Percentiles rank a stretch among this genome's conserved stretches.
Evolutionary conservation across 148 eudicot species (phyloP).

Genomic region (Simmondsia chinensis): DNA sequence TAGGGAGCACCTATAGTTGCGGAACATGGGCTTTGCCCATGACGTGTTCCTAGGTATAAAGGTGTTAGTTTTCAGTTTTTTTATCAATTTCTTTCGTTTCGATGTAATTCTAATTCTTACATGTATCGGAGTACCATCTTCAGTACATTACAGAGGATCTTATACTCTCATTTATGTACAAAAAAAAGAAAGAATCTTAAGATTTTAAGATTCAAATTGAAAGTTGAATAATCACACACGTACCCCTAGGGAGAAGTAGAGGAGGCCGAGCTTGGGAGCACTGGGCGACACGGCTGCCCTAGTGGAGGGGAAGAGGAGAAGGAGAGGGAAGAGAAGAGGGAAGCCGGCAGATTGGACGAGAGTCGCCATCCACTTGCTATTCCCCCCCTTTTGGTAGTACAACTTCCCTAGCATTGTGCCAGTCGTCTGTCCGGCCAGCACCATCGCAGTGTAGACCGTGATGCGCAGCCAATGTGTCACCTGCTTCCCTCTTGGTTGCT

Average conservation of each 20-base stretch:
- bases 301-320: neutral
- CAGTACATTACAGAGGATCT: too few relatives aligned
- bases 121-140: too few relatives aligned
- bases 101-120: too few relatives aligned
- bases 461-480: constrained; percentile 28
- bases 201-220: too few relatives aligned
- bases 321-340: constrained; percentile 20
- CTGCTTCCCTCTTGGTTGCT: constrained; percentile 14
- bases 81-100: too few relatives aligned
- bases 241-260: constrained; percentile 28
- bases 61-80: too few relatives aligned
- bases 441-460: constrained; percentile 15
- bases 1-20: too few relatives aligned
- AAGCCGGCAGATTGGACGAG: constrained; percentile 43
- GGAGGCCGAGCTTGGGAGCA: neutral
- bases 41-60: too few relatives aligned
- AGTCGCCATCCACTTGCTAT: constrained; percentile 52
- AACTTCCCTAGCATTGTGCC: constrained; percentile 34
- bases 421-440: constrained; percentile 22
- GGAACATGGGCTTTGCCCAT: too few relatives aligned
- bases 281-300: neutral
- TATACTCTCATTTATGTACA: too few relatives aligned
- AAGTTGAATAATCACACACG: too few relatives aligned
- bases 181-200: too few relatives aligned
- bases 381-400: constrained; percentile 38